These are phyloP conservation scores for Phytopythium cucurbitacearum DNA, from an alignment of 352 stramenopile species.

Conservation along the genomic window DNA sequence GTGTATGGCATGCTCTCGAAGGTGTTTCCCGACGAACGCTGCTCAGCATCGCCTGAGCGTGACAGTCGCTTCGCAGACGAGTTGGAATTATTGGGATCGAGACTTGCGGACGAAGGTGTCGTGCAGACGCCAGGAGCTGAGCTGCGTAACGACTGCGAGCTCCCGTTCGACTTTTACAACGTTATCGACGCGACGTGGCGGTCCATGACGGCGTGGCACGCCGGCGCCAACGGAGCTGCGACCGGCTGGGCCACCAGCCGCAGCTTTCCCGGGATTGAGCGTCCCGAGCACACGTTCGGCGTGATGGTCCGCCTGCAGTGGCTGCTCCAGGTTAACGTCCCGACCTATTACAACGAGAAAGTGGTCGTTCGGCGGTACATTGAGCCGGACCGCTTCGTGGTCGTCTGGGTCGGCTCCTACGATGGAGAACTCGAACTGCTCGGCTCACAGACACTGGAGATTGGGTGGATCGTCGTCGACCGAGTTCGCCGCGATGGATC, in stretches of 20 bases:
- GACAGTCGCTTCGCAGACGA: constrained; percentile 7
- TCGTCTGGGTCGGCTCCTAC: constrained; percentile 28
- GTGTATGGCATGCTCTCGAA: constrained; percentile 10
- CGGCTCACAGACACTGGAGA: constrained; percentile 18
- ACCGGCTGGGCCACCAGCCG: constrained; percentile 25
- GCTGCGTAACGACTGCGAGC: constrained; percentile 17
- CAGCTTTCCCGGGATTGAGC: constrained; percentile 20
- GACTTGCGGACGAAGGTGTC: background rate
- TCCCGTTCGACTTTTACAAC: constrained; percentile 24
- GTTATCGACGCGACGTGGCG: constrained; percentile 23
- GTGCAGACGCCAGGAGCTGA: constrained; percentile 4
- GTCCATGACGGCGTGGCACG: constrained; percentile 23
- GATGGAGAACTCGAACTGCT: constrained; percentile 24
- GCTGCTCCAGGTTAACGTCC: background rate
- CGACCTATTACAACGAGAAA: constrained; percentile 20
- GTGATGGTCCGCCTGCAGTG: constrained; percentile 22
- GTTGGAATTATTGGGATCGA: constrained; percentile 3
- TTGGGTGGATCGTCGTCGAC: constrained; percentile 25
- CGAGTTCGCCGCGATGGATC: background rate
- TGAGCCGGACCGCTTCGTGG: constrained; percentile 16
- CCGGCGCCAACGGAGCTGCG: constrained; percentile 17
- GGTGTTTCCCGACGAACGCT: constrained; percentile 13
- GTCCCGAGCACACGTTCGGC: constrained; percentile 28
- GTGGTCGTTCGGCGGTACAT: constrained; percentile 33
- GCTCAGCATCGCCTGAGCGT: constrained; percentile 8